These are phyloP conservation scores for Colletotrichum theobromicola DNA, from an alignment of 2,329 filamentous ascomycete species.

Conservation along the genomic window DNA sequence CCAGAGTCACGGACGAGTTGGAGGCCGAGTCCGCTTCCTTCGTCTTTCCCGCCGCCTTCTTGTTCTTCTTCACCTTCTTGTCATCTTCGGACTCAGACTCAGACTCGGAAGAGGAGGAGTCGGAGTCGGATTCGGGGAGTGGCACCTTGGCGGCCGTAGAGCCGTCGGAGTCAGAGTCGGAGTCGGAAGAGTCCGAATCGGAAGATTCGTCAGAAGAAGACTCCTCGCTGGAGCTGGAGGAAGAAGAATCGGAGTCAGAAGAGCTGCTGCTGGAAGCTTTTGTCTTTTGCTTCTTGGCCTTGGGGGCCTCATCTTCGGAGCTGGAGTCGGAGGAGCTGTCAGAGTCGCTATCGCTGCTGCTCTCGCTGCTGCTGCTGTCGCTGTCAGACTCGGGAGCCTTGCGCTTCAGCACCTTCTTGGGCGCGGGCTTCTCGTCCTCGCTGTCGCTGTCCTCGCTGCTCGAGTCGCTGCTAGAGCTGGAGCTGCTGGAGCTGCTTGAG, in stretches of 20 bases:
- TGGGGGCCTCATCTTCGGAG: constrained; percentile 51
- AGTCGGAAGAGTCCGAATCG: constrained; percentile 36
- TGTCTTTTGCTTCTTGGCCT: constrained; percentile 58
- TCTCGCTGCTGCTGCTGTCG: constrained; percentile 28
- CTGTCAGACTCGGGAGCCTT: constrained; percentile 37
- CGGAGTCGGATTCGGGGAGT: constrained; percentile 37
- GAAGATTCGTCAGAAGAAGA: constrained; percentile 27
- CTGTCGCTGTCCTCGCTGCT: constrained; percentile 29
- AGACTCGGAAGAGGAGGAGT: constrained; percentile 43
- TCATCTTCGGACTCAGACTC: constrained; percentile 34
- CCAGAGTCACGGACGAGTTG: constrained; percentile 53
- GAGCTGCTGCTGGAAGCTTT: constrained; percentile 37
- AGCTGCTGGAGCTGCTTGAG: constrained; percentile 38
- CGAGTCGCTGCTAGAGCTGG: constrained; percentile 35
- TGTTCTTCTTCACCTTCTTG: constrained; percentile 24
- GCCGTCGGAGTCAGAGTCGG: constrained; percentile 30
- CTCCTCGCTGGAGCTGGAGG: constrained; percentile 32
- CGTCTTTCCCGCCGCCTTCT: background rate
- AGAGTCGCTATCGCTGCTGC: constrained; percentile 32
- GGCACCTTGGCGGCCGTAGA: background rate
- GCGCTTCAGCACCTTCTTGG: constrained; percentile 42
- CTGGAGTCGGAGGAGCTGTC: constrained; percentile 43
- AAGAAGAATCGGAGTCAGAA: constrained; percentile 29
- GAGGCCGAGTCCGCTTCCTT: constrained; percentile 35
- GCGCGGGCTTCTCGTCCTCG: constrained; percentile 5